These are phyloP conservation scores for Tricladium varicosporioides DNA, from an alignment of 2,329 filamentous ascomycete species.

Conservation along the genomic window DNA sequence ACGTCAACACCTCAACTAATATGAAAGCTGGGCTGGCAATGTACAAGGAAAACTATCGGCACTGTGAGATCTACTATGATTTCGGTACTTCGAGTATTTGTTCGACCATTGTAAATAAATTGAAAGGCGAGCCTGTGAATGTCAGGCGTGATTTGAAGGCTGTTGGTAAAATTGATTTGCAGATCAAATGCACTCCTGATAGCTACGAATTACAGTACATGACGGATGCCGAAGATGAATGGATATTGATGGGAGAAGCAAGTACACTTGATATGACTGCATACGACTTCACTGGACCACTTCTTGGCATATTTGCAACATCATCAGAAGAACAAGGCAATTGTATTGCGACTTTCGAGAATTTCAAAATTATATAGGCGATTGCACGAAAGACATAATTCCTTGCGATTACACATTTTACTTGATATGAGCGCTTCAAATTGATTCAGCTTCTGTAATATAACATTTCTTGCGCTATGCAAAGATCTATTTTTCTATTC, in stretches of 20 bases:
- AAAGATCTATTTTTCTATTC: too few species aligned
- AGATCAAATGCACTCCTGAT: constrained; percentile 1
- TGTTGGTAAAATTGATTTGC: constrained; percentile 1
- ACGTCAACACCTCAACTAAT: constrained; percentile 11
- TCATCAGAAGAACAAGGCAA: neutral
- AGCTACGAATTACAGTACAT: constrained; percentile 4
- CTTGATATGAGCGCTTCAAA: too few species aligned
- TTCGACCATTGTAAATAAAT: neutral
- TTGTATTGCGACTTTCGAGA: neutral
- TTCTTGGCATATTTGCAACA: constrained; percentile 33
- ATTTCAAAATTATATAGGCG: neutral
- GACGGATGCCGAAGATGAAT: constrained; percentile 4
- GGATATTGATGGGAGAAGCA: constrained; percentile 18
- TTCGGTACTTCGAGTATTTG: constrained; percentile 9
- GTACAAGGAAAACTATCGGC: constrained; percentile 28
- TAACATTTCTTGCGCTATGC: too few species aligned
- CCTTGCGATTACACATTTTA: too few species aligned
- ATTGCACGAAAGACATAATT: too few species aligned
- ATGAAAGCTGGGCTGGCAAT: constrained; percentile 22
- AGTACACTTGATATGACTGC: constrained; percentile 33
- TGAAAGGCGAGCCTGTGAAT: neutral
- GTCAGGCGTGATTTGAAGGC: neutral
- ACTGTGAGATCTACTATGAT: constrained; percentile 24
- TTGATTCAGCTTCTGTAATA: too few species aligned
- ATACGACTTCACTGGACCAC: constrained; percentile 35